Percentiles rank a stretch among this genome's conserved stretches.
phyloP scores from a whole-genome alignment of 1,284 basidiomycete genomes.

The Puccinia polysora region DNA sequence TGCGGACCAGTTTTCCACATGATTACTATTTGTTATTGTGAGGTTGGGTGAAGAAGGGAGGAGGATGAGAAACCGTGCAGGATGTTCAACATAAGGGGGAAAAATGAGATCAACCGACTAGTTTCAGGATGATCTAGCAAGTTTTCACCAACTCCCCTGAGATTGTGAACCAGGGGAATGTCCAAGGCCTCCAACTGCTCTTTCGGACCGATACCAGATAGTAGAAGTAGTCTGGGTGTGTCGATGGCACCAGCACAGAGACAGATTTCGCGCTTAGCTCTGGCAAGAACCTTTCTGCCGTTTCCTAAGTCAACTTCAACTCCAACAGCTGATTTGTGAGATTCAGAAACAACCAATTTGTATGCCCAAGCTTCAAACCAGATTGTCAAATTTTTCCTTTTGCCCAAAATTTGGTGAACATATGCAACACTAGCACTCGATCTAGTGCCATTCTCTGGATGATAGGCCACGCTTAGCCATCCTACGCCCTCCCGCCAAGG shows the following conservation, averaged over 20 bases:
- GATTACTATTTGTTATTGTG: conserved; percentile 37
- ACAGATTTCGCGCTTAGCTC: conserved; percentile 51
- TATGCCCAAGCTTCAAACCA: conserved; percentile 54
- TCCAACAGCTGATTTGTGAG: conserved; percentile 6
- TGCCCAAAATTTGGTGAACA: conserved; percentile 53
- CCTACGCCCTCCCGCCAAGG: conserved; percentile 49
- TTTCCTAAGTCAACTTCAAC: conserved; percentile 49
- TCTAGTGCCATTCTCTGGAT: conserved; percentile 52
- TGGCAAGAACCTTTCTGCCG: conserved; percentile 49
- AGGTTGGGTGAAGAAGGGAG: conserved; percentile 39
- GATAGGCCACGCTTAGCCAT: conserved; percentile 54
- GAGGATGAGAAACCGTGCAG: not conserved
- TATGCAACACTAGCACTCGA: conserved; percentile 52
- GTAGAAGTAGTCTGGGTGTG: conserved; percentile 58
- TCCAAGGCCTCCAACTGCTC: conserved; percentile 55
- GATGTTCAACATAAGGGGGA: not conserved
- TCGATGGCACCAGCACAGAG: conserved; percentile 55
- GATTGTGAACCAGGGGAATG: conserved; percentile 54
- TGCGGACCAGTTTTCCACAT: conserved; percentile 52
- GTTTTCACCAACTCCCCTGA: conserved; percentile 59
- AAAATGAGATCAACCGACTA: conserved; percentile 42
- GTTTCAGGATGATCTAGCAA: conserved; percentile 58
- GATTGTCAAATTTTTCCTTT: conserved; percentile 52
- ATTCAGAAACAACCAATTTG: conserved; percentile 41
- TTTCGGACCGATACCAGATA: conserved; percentile 58